Conservation (phyloP, 2,329 filamentous ascomycete genomes). For the Thelonectria blattea region DNA sequence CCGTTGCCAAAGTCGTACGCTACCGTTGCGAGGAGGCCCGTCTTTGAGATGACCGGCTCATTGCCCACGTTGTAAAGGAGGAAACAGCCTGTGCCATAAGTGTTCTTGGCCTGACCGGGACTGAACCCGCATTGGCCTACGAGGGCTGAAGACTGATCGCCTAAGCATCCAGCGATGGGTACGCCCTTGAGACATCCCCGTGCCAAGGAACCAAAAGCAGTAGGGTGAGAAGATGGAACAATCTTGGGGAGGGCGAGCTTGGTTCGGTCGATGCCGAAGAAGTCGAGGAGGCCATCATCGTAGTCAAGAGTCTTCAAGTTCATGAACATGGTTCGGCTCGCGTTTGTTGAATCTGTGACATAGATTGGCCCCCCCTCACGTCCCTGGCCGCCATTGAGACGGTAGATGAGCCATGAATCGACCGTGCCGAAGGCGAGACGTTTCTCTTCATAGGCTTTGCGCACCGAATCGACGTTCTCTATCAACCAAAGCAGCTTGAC, state of each 20-base stretch:
- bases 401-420: constrained; percentile 87
- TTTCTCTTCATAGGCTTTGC: constrained; percentile 76
- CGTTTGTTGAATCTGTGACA: constrained; percentile 88
- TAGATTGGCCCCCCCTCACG: constrained; percentile 64
- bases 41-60: constrained; percentile 83
- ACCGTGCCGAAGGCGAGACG: constrained; percentile 85
- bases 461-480: constrained; percentile 71
- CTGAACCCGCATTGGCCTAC: constrained; percentile 86
- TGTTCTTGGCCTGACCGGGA: constrained; percentile 86
- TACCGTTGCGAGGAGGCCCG: constrained; percentile 84
- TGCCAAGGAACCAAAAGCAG: constrained; percentile 72
- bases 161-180: constrained; percentile 81
- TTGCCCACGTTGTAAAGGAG: constrained; percentile 86
- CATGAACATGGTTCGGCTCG: constrained; percentile 94
- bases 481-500: constrained; percentile 87
- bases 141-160: constrained; percentile 85
- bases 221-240: constrained; percentile 76
- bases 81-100: constrained; percentile 90
- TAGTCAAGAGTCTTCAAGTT: constrained; percentile 82
- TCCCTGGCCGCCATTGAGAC: constrained; percentile 75
- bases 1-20: constrained; percentile 78
- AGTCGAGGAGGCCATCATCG: constrained; percentile 75
- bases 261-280: constrained; percentile 73
- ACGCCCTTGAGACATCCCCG: constrained; percentile 71
- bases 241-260: constrained; percentile 84